These are phyloP conservation scores for Coffea canephora DNA, from an alignment of 257 asterid genomes.

Conservation along the genomic window DNA sequence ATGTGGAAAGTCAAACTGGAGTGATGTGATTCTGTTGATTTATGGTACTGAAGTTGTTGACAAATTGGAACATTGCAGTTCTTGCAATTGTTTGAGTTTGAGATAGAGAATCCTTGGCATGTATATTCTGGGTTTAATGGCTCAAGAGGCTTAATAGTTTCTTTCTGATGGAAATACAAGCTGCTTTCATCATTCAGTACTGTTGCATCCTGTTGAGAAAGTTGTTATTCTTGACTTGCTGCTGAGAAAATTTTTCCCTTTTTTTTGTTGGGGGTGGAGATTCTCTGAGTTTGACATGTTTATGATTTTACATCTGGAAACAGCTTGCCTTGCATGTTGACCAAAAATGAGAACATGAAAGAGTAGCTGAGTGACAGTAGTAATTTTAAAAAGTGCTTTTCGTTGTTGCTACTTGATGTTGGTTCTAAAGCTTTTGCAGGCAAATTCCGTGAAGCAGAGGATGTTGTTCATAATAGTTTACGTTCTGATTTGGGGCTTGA, in stretches of 20 bases:
- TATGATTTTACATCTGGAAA: not conserved
- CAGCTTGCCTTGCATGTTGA: not conserved
- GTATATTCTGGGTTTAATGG: not conserved
- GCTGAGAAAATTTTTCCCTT: not conserved
- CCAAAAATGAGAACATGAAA: not conserved
- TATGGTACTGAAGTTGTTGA: not conserved
- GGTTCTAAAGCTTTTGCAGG: conserved; percentile 45
- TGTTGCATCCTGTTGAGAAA: not conserved
- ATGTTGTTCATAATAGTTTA: conserved; percentile 53
- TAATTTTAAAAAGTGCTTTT: conserved; percentile 11
- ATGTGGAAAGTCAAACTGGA: not conserved
- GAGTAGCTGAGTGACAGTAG: not conserved
- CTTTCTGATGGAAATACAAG: not conserved
- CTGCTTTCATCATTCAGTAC: not conserved
- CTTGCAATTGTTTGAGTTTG: not conserved
- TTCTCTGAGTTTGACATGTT: not conserved
- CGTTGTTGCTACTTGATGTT: conserved; percentile 12
- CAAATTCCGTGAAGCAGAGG: conserved; percentile 55
- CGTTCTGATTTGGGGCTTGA: conserved; percentile 68
- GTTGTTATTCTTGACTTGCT: not conserved
- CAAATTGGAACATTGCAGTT: not conserved
- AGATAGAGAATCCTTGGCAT: not conserved
- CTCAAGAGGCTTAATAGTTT: not conserved
- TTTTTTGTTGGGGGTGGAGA: too few species aligned
- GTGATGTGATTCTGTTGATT: not conserved